phyloP scores from a whole-genome alignment of 2,329 filamentous ascomycete genomes.

The Paecilomyces variotii region DNA sequence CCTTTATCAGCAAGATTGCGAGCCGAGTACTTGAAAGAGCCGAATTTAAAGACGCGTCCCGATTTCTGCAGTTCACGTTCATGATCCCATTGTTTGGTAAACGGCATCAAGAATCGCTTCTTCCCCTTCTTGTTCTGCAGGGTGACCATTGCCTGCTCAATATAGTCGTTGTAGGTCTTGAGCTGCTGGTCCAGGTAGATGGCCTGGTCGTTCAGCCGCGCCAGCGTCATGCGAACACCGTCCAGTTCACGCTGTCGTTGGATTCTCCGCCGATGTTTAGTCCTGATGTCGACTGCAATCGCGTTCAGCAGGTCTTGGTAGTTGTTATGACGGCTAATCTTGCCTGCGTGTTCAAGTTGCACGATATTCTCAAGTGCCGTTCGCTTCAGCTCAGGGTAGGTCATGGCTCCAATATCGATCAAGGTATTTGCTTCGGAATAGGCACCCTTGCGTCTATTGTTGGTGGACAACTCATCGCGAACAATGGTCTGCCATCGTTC shows the following conservation, averaged over 20 bases:
- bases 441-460: slow-evolving; percentile 65
- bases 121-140: slow-evolving; percentile 95
- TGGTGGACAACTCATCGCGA: slow-evolving; percentile 68
- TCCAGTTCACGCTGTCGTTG: slow-evolving; percentile 89
- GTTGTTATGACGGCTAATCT: slow-evolving; percentile 77
- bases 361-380: slow-evolving; percentile 92
- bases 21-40: slow-evolving; percentile 94
- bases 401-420: slow-evolving; percentile 81
- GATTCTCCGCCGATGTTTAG: slow-evolving; percentile 86
- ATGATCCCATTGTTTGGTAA: slow-evolving; percentile 98
- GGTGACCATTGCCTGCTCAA: slow-evolving; percentile 96
- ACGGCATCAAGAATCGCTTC: slow-evolving; percentile 88
- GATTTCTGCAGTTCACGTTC: slow-evolving; percentile 89
- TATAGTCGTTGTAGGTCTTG: slow-evolving; percentile 98
- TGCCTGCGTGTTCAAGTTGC: slow-evolving; percentile 74
- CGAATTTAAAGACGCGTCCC: slow-evolving; percentile 92
- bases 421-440: slow-evolving; percentile 79
- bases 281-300: slow-evolving; percentile 92
- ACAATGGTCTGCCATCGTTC: slow-evolving; percentile 77
- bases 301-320: slow-evolving; percentile 98
- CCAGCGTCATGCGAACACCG: slow-evolving; percentile 40
- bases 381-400: slow-evolving; percentile 85
- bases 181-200: slow-evolving; percentile 89
- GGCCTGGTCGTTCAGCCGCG: slow-evolving; percentile 54
- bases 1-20: slow-evolving; percentile 86